Evolutionary conservation across 1,139 yeast species (phyloP), one percentile per base, ranked within the genome.

Genomic region (Magnusiomyces magnusii): DNA sequence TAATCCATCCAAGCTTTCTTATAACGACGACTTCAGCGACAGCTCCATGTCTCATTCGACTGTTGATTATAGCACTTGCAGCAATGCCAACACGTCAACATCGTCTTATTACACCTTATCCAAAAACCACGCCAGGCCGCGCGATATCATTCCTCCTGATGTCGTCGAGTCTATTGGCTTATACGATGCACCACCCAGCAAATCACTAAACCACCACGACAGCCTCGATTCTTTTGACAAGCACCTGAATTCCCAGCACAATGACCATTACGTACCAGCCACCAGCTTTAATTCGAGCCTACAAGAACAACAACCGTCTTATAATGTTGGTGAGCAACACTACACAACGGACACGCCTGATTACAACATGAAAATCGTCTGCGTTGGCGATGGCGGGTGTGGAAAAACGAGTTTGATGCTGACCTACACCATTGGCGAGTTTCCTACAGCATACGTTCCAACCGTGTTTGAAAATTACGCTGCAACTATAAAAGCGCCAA

Each of bases 301-400:
- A n/a, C n/a, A n/a, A n/a, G n/a, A n/a, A n/a, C n/a, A 31, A 31
- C 7, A 31, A 31, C 36, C 36, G 36, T 31, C 36, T 9, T 13
- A 9, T 31, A 13, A 31, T 9, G 7, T 31, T 31, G 36, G 7
- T 31, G 36, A 31, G 10, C 7, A 31, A 9, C 10, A 31, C 17
- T 10, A 41, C 9, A 19, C 47, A 15, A 41, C 5, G 15, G n/a
- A n/a, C n/a, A n/a, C n/a, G n/a, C 59, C 66, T 5, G 70, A 67
- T 59, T 61, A 65, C 55, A 67, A 68, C 53, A 64, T 68, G 34
- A 69, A 69, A 60, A 93, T 91, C 24, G 92, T 90, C 25, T 65
- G 70, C 56, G 96, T 92, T 2, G 98, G 98, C 2, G 98, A 92
- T 71, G 95, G 96, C 65, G 96, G 93, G 15, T 88, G 96, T 70